Conservation (phyloP, 805 yeast species). For the Schizosaccharomyces octosporus region DNA sequence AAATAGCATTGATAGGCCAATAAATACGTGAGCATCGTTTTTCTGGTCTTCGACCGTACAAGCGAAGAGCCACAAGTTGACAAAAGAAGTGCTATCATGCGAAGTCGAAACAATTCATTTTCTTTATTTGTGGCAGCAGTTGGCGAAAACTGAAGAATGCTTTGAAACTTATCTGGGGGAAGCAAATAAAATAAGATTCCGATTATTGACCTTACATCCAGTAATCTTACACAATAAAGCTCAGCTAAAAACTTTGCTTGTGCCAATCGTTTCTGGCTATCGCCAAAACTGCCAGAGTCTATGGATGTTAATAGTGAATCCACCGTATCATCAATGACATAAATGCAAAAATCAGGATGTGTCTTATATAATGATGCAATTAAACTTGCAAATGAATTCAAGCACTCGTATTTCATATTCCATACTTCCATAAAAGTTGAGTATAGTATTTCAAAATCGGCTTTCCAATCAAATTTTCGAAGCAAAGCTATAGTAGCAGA, state of each 20-base stretch:
- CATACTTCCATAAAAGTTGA: conserved; percentile 35
- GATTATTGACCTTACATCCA: conserved; percentile 13
- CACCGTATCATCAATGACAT: conserved; percentile 33
- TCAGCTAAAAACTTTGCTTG: conserved; percentile 36
- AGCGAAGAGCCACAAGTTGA: conserved; percentile 12
- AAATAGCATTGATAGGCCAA: conserved; percentile 49
- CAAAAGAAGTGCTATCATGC: conserved; percentile 25
- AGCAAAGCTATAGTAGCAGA: conserved; percentile 18
- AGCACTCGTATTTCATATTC: conserved; percentile 31
- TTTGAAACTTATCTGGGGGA: background rate
- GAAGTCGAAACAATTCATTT: conserved; percentile 45
- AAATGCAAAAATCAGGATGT: conserved; percentile 19
- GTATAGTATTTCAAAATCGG: conserved; percentile 13
- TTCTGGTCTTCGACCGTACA: conserved; percentile 5
- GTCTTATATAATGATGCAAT: conserved; percentile 17
- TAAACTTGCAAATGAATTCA: conserved; percentile 25
- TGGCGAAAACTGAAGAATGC: no score
- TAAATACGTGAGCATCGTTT: conserved; percentile 20
- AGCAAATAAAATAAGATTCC: background rate
- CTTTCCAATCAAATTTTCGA: conserved; percentile 23
- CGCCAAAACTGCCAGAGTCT: conserved; percentile 35
- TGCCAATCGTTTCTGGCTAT: conserved; percentile 36
- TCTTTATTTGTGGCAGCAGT: background rate
- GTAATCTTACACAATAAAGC: conserved; percentile 24
- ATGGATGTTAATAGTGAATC: conserved; percentile 44